A percentile compares a stretch with the other conserved stretches of the same genome.
phyloP scores from a whole-genome alignment of 1,284 basidiomycete species.

The Peniophora sp. region DNA sequence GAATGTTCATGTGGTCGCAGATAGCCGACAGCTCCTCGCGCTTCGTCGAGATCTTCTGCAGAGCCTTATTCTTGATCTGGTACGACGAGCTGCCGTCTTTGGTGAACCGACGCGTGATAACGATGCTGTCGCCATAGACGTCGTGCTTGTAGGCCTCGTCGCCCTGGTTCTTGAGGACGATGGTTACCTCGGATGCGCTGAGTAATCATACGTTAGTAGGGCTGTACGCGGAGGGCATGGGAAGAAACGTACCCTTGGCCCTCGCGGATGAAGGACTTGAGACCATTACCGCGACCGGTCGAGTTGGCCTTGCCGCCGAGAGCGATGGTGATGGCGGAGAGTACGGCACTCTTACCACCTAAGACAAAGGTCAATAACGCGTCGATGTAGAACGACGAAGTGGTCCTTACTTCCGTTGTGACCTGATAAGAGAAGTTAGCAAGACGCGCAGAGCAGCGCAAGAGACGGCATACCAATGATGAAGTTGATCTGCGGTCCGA shows the following conservation, averaged over 20 bases:
- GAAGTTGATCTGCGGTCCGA: constrained; percentile 92
- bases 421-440: constrained; percentile 34
- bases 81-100: constrained; percentile 71
- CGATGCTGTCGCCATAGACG: constrained; percentile 78
- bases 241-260: constrained; percentile 59
- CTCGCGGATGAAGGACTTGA: constrained; percentile 87
- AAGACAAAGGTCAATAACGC: neutral
- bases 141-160: constrained; percentile 82
- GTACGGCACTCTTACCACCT: constrained; percentile 94
- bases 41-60: constrained; percentile 68
- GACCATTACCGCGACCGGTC: constrained; percentile 82
- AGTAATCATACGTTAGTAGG: neutral
- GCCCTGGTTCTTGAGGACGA: constrained; percentile 83
- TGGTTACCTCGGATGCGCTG: constrained; percentile 71
- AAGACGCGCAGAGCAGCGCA: constrained; percentile 2
- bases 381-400: neutral
- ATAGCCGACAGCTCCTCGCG: constrained; percentile 83
- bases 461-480: constrained; percentile 72
- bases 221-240: neutral
- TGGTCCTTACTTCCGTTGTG: constrained; percentile 67
- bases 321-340: constrained; percentile 90
- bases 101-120: constrained; percentile 78
- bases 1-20: constrained; percentile 91
- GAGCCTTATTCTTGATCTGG: constrained; percentile 76
- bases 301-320: constrained; percentile 87